phyloP scores from a whole-genome alignment of 345 rosid species.

The rapeseed (Brassica napus) region DNA sequence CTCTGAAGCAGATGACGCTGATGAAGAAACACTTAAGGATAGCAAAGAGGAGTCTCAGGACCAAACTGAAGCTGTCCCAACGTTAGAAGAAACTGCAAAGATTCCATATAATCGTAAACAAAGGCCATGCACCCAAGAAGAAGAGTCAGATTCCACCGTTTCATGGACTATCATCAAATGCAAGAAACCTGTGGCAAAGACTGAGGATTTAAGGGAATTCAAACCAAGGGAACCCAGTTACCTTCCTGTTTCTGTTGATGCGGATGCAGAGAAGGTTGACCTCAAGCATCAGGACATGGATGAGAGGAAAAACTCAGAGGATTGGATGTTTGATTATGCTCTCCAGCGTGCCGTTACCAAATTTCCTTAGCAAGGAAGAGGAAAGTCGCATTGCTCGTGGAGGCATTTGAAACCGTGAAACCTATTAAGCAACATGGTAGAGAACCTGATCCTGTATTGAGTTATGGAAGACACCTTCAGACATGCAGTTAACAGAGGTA shows the following conservation, averaged over 20 bases:
- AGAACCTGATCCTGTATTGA: slow-evolving; percentile 45
- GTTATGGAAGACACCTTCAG: slow-evolving; percentile 62
- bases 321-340: slow-evolving; percentile 94
- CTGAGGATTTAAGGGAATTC: slow-evolving; percentile 47
- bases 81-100: slow-evolving; percentile 19
- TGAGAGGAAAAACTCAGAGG: slow-evolving; percentile 76
- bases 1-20: slow-evolving; percentile 26
- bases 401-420: slow-evolving; percentile 82
- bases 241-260: slow-evolving; percentile 57
- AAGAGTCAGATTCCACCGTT: slow-evolving; percentile 22
- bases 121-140: slow-evolving; percentile 41
- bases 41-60: slow-evolving; percentile 31
- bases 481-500: slow-evolving; percentile 59
- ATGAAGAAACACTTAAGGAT: slow-evolving; percentile 13
- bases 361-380: slow-evolving; percentile 73
- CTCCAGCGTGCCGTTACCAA: slow-evolving; percentile 73
- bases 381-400: slow-evolving; percentile 89
- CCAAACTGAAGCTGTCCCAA: slow-evolving; percentile 21
- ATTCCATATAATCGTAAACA: slow-evolving; percentile 17
- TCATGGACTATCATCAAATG: slow-evolving; percentile 47
- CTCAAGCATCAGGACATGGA: slow-evolving; percentile 72
- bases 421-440: slow-evolving; percentile 48
- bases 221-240: slow-evolving; percentile 85
- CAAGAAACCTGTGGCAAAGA: slow-evolving; percentile 40
- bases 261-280: slow-evolving; percentile 70